These are phyloP conservation scores for Aquilaria sinensis DNA, from an alignment of 345 rosid genomes.

Conservation along the genomic window DNA sequence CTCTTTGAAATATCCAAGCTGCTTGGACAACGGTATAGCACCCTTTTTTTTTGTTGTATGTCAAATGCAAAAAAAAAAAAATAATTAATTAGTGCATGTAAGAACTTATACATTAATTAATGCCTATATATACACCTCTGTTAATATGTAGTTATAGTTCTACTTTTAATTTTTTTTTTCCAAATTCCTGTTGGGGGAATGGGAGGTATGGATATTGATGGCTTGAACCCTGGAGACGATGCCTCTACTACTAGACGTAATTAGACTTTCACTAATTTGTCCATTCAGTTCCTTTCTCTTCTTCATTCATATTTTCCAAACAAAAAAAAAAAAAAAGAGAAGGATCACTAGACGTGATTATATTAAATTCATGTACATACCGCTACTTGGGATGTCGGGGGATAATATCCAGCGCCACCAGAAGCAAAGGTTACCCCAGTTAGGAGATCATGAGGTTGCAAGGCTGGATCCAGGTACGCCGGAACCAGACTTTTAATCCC, in stretches of 20 bases:
- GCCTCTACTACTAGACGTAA: no score
- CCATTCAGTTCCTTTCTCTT: no score
- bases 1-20: constrained; percentile 33
- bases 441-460: constrained; percentile 28
- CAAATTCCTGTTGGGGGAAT: no score
- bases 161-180: no score
- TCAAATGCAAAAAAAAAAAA: not conserved
- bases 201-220: no score
- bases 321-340: no score
- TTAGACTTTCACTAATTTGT: no score
- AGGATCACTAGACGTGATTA: no score
- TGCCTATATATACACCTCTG: no score
- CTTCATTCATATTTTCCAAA: no score
- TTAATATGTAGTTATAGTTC: no score
- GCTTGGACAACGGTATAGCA: constrained; percentile 32
- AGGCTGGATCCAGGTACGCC: constrained; percentile 33
- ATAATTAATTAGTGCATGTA: not conserved
- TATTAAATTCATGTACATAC: constrained; percentile 6
- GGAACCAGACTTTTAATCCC: constrained; percentile 33
- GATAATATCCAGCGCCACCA: constrained; percentile 39
- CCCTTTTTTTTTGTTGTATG: constrained; percentile 15
- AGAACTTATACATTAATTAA: not conserved
- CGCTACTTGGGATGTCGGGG: constrained; percentile 21
- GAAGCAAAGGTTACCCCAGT: constrained; percentile 50
- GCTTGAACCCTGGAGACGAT: no score